These are phyloP conservation scores for Scheffersomyces cryptocercus DNA, from an alignment of 1,139 yeast genomes.

Conservation along the genomic window DNA sequence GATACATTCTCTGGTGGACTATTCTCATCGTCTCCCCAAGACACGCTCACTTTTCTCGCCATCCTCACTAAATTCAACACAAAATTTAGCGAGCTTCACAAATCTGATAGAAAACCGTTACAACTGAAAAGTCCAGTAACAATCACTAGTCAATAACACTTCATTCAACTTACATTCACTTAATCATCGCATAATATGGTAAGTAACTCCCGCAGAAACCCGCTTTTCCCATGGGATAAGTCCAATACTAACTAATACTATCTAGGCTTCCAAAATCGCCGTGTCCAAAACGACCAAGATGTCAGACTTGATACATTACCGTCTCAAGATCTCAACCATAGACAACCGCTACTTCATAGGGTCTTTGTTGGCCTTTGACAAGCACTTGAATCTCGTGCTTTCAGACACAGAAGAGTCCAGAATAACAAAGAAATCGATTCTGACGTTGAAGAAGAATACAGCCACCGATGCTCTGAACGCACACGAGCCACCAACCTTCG, in stretches of 20 bases:
- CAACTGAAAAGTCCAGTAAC: no score
- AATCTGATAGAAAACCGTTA: no score
- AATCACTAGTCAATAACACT: no score
- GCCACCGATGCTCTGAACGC: constrained; percentile 14
- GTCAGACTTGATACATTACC: constrained; percentile 73
- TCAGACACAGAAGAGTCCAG: constrained; percentile 86
- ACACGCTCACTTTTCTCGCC: no score
- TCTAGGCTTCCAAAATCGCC: constrained; percentile 9
- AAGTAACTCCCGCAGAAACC: background rate
- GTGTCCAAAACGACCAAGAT: constrained; percentile 50
- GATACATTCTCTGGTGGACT: no score
- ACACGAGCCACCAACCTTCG: constrained; percentile 37
- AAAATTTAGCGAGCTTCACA: no score
- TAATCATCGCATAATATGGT: constrained; percentile 3
- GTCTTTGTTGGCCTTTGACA: constrained; percentile 82
- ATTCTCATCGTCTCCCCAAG: no score
- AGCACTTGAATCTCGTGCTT: constrained; percentile 83
- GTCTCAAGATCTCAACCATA: constrained; percentile 68
- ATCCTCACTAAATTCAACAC: no score
- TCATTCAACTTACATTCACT: no score
- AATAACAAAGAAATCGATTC: constrained; percentile 59
- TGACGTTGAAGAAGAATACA: constrained; percentile 35
- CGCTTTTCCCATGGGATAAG: no score
- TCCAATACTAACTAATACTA: constrained; percentile 5
- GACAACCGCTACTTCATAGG: constrained; percentile 83